Conservation (phyloP, 176 grass and related monocot genomes). For the Triticum urartu region DNA sequence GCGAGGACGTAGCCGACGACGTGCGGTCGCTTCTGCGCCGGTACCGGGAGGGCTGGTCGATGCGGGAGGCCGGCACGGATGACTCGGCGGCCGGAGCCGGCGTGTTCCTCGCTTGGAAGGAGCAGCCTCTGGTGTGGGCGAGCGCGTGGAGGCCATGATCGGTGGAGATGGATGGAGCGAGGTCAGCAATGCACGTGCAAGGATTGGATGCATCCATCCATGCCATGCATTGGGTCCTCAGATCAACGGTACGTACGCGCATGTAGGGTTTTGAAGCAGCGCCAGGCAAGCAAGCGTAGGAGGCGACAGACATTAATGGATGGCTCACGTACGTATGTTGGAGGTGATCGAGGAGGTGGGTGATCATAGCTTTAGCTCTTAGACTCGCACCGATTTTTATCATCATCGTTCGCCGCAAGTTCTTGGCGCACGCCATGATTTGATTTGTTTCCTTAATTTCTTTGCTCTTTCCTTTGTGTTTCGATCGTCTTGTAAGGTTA, state of each 20-base stretch:
- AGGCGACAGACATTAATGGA: constrained; percentile 23
- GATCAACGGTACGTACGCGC: constrained; percentile 28
- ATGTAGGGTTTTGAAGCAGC: constrained; percentile 53
- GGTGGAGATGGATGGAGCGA: neutral
- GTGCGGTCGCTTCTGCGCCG: constrained; percentile 79
- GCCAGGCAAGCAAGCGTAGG: constrained; percentile 23
- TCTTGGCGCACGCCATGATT: constrained; percentile 31
- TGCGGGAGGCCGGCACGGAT: constrained; percentile 49
- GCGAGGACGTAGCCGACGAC: constrained; percentile 94
- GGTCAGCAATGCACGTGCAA: constrained; percentile 26
- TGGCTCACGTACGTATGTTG: constrained; percentile 39
- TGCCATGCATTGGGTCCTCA: constrained; percentile 26
- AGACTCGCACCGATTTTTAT: constrained; percentile 36
- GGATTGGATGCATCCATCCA: constrained; percentile 32
- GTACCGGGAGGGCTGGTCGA: constrained; percentile 90
- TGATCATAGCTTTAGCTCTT: constrained; percentile 42
- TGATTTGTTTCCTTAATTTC: constrained; percentile 17
- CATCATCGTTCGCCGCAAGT: constrained; percentile 54
- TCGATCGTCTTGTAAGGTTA: constrained; percentile 40
- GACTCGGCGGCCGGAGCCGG: constrained; percentile 61
- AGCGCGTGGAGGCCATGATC: constrained; percentile 89
- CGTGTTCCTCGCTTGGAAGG: constrained; percentile 89
- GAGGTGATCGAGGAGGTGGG: constrained; percentile 18
- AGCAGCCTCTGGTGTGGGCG: constrained; percentile 93
- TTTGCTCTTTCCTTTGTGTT: neutral